These are phyloP conservation scores for Ogataea saltuana DNA, from an alignment of 805 yeast species.

Conservation along the genomic window DNA sequence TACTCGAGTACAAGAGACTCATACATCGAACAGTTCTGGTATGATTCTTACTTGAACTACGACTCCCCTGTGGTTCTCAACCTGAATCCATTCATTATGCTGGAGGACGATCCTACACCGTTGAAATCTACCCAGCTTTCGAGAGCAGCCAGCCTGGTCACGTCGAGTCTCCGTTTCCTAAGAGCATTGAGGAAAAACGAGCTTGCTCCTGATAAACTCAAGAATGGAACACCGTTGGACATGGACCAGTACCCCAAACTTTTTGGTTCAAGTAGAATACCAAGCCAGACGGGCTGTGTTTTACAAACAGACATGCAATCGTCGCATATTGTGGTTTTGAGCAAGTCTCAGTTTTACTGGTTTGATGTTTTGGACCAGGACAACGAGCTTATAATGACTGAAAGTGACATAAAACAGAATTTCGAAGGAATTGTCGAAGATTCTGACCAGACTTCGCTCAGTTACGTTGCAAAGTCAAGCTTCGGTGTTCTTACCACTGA, in stretches of 20 bases:
- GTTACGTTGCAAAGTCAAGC: constrained; percentile 71
- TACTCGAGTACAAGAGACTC: constrained; percentile 68
- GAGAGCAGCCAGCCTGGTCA: constrained; percentile 77
- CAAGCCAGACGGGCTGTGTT: constrained; percentile 78
- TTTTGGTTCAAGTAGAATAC: constrained; percentile 87
- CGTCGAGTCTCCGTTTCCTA: constrained; percentile 76
- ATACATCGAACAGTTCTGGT: constrained; percentile 94
- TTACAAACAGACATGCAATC: constrained; percentile 78
- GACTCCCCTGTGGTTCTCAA: constrained; percentile 92
- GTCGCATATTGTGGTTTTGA: constrained; percentile 78
- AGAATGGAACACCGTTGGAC: constrained; percentile 65
- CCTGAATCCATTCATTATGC: constrained; percentile 83
- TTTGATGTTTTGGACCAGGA: constrained; percentile 82
- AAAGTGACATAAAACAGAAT: constrained; percentile 73
- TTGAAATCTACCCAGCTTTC: constrained; percentile 64
- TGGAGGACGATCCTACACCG: constrained; percentile 89
- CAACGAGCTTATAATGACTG: constrained; percentile 70
- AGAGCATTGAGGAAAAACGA: constrained; percentile 76
- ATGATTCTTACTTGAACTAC: constrained; percentile 81
- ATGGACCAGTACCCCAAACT: constrained; percentile 90
- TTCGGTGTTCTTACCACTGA: constrained; percentile 92
- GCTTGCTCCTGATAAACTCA: constrained; percentile 67
- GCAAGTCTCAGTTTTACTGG: constrained; percentile 91
- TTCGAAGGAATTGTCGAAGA: constrained; percentile 76
- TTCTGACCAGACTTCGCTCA: constrained; percentile 52